Conservation (phyloP, 1,139 yeast species). For the Geotrichum siamense region DNA sequence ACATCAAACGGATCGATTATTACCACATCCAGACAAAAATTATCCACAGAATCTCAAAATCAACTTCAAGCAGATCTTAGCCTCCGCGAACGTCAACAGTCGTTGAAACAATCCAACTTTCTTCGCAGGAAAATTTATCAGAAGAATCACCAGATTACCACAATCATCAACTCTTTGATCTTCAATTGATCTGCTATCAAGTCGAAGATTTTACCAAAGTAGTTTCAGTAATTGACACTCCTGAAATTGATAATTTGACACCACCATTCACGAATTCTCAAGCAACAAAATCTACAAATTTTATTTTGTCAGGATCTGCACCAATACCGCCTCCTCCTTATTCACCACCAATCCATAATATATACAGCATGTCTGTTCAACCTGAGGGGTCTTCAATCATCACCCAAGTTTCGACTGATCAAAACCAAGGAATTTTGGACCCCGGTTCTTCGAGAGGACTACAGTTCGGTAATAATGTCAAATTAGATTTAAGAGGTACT, state of each 20-base stretch:
- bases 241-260: background rate
- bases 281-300: conserved; percentile 1
- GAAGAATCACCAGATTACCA: background rate
- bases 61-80: too few species aligned
- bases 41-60: too few species aligned
- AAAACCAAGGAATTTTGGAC: conserved; percentile 14
- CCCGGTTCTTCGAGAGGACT: conserved; percentile 6
- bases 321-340: conserved; percentile 29
- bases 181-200: too few species aligned
- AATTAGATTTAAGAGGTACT: conserved; percentile 57
- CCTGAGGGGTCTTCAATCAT: conserved; percentile 25
- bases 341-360: conserved; percentile 25
- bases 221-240: too few species aligned
- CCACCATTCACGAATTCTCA: background rate
- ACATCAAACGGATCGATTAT: too few species aligned
- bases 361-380: conserved; percentile 26
- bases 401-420: conserved; percentile 30
- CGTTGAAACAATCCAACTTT: too few species aligned
- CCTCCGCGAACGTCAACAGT: too few species aligned
- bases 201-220: too few species aligned
- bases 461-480: conserved; percentile 11
- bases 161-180: background rate
- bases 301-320: conserved; percentile 4
- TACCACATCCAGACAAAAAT: too few species aligned
- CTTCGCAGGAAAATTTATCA: too few species aligned